Evolutionary conservation across 2,329 filamentous ascomycete species (phyloP).

Genomic region (Ambrosiella xylebori): DNA sequence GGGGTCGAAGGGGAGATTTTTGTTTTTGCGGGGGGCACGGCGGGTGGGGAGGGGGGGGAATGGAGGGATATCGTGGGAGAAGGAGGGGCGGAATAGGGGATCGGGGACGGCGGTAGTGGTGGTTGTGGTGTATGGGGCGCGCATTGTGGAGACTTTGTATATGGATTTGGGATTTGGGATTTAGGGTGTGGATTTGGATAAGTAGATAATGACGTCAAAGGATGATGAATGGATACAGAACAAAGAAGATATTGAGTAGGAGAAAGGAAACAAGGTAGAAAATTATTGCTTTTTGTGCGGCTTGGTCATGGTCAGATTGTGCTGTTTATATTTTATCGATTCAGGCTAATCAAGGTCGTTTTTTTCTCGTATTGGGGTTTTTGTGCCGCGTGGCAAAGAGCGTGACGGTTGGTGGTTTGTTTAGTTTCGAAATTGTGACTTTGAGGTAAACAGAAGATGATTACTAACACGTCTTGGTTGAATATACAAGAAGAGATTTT

Average conservation of each 20-base stretch:
- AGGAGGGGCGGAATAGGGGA: slow-evolving; percentile 5
- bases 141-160: slow-evolving; percentile 2
- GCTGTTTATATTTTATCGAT: no score
- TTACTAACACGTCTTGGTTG: not conserved
- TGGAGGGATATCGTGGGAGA: slow-evolving; percentile 4
- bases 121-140: slow-evolving; percentile 3
- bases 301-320: no score
- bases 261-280: no score
- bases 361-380: no score
- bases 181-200: not conserved
- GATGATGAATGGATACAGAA: not conserved
- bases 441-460: no score
- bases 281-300: no score
- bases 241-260: no score
- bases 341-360: no score
- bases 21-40: slow-evolving; percentile 30
- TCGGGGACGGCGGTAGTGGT: slow-evolving; percentile 1
- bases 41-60: slow-evolving; percentile 13
- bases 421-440: no score
- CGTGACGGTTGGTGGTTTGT: no score
- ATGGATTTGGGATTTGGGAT: not conserved
- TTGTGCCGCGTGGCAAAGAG: no score
- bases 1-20: slow-evolving; percentile 28
- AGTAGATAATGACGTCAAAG: not conserved
- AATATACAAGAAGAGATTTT: not conserved